These are phyloP conservation scores for Avena insularis DNA, from an alignment of 176 grass and related monocot species.

Conservation along the genomic window DNA sequence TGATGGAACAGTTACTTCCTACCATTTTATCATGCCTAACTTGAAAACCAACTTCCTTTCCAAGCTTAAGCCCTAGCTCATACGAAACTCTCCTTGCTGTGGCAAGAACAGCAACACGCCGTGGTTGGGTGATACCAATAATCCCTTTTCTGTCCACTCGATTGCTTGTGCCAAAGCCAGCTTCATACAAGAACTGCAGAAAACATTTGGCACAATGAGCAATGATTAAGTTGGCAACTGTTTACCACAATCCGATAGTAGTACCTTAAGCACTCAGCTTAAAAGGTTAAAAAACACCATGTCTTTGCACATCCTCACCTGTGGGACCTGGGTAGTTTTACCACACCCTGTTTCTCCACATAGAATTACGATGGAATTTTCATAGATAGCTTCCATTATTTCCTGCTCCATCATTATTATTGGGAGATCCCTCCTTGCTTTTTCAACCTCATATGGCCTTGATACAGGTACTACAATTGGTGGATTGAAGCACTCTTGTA, in stretches of 20 bases:
- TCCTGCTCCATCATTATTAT: constrained; percentile 21
- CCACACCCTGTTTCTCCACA: constrained; percentile 3
- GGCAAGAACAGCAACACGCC: neutral
- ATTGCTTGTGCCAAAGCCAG: constrained; percentile 1
- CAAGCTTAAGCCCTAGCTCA: neutral
- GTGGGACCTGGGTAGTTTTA: constrained; percentile 19
- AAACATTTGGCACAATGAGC: neutral
- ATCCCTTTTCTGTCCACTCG: neutral
- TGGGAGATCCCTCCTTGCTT: neutral
- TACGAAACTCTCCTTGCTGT: neutral
- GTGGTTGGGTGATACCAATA: constrained; percentile 20
- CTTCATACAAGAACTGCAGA: constrained; percentile 1
- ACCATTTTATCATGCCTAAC: constrained; percentile 22
- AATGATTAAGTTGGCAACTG: neutral
- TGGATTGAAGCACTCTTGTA: neutral
- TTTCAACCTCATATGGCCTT: neutral
- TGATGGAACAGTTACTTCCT: neutral
- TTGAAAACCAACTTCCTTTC: constrained; percentile 12
- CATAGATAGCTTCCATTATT: constrained; percentile 22
- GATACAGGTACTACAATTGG: neutral
- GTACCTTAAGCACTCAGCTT: neutral
- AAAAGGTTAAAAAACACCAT: neutral
- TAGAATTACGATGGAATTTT: neutral
- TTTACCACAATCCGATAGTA: neutral
- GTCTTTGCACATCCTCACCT: neutral